phyloP scores from a whole-genome alignment of 2,329 filamentous ascomycete species.

The Cytospora leucostoma region DNA sequence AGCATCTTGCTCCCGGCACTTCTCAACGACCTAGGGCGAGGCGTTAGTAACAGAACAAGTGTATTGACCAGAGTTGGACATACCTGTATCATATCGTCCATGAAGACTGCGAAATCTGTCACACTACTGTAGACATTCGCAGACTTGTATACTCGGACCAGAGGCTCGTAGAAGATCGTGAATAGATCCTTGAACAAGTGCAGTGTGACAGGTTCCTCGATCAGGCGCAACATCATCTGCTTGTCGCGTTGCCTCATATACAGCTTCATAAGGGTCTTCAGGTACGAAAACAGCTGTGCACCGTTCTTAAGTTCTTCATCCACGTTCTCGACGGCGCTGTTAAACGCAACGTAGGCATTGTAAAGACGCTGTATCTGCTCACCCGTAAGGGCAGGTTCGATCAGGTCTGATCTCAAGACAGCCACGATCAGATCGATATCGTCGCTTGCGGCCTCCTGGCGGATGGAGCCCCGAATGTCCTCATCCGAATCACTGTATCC shows the following conservation, averaged over 20 bases:
- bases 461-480: constrained; percentile 70
- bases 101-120: constrained; percentile 90
- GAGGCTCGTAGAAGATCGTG: constrained; percentile 97
- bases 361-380: constrained; percentile 83
- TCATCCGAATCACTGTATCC: constrained; percentile 77
- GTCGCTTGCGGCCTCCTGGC: constrained; percentile 71
- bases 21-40: constrained; percentile 57
- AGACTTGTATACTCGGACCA: constrained; percentile 96
- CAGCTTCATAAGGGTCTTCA: constrained; percentile 93
- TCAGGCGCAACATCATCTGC: constrained; percentile 92
- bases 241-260: constrained; percentile 92
- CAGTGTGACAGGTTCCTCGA: constrained; percentile 97
- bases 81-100: constrained; percentile 88
- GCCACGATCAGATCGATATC: constrained; percentile 83
- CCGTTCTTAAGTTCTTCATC: constrained; percentile 87
- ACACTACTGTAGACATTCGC: constrained; percentile 98
- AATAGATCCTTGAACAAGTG: constrained; percentile 94
- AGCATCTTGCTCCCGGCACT: constrained; percentile 72
- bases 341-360: constrained; percentile 96
- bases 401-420: constrained; percentile 75
- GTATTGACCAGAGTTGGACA: constrained; percentile 26
- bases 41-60: neutral
- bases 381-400: constrained; percentile 69
- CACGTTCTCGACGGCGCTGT: constrained; percentile 86
- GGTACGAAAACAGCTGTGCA: constrained; percentile 86